Base-by-base conservation (phyloP, 2,329 filamentous ascomycete genomes). In the Xylaria polymorpha region DNA sequence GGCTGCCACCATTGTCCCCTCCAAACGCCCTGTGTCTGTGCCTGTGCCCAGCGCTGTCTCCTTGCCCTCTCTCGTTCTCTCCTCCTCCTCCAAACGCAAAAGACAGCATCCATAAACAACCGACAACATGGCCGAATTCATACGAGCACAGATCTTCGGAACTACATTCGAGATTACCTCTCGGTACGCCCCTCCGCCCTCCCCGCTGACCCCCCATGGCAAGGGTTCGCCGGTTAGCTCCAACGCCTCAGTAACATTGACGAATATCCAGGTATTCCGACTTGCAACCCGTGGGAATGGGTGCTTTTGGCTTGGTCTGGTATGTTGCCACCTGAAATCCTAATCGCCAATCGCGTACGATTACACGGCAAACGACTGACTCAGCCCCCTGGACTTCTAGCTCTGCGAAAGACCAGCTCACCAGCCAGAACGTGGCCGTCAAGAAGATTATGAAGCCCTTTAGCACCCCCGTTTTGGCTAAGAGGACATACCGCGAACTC, bases 371-470 rank as follows among this genome's bases (percentile, higher is more conserved):
- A 20, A 53, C 61, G 6, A 60, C 63, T 62, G 59, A 69, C 25
- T 20, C 35, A 12, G 9, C 39, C 25, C 37, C 8, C 22, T 10
- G 15, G 53, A 6, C 32, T 37, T 69, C 66, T 58, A 98, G 95
- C 84, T 98, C 96, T 73, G 96, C 96, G 67, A 95, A 94, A 84
- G 96, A 99, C 82, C 94, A 98, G 85, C 94, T 99, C 83, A 98
- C 96, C 69, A 93, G 89, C 81, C 94, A 98, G 82, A 94, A 94
- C 83, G 96, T 99, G 71, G 96, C 96, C 68, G 94, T 99, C 80
- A 99, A 99, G 89, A 99, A 99, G 89, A 99, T 99, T 80, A 98
- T 99, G 95, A 99, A 98, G 86, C 96, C 96, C 10, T 99, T 99
- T 84, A 98, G 94, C 87, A 99, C 96, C n/a, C 94, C 96, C 0